Conservation (phyloP, 2,329 filamentous ascomycete species). For the Apiospora pterosperma region DNA sequence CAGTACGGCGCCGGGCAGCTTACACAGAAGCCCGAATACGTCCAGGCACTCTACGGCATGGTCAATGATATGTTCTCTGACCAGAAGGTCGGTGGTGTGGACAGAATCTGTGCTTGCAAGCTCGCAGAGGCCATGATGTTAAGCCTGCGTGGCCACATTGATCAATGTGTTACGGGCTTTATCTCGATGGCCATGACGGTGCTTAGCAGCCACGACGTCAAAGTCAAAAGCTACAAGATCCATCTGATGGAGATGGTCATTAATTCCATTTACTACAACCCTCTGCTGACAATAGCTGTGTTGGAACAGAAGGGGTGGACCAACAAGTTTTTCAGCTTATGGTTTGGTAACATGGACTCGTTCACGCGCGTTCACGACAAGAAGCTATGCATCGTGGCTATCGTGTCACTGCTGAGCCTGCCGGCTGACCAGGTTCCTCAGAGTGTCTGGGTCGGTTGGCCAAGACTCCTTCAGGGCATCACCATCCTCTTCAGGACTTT, state of each 20-base stretch:
- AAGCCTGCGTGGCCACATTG: conserved; percentile 82
- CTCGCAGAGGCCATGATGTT: conserved; percentile 97
- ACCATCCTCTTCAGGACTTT: conserved; percentile 90
- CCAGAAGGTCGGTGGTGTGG: conserved; percentile 86
- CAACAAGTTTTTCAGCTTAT: conserved; percentile 97
- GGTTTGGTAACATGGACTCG: conserved; percentile 94
- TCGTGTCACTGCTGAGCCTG: conserved; percentile 78
- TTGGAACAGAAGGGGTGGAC: conserved; percentile 94
- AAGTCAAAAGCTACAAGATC: conserved; percentile 90
- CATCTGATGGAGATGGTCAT: conserved; percentile 99
- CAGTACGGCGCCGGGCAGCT: conserved; percentile 83
- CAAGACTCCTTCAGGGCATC: conserved; percentile 80
- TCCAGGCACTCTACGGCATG: conserved; percentile 89
- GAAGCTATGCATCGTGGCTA: conserved; percentile 94
- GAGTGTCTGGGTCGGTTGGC: conserved; percentile 96
- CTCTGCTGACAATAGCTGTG: conserved; percentile 75
- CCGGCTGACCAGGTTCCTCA: conserved; percentile 77
- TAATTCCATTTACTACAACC: conserved; percentile 97
- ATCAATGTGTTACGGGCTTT: conserved; percentile 85
- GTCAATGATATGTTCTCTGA: conserved; percentile 93
- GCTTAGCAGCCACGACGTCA: conserved; percentile 70
- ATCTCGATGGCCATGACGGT: conserved; percentile 85
- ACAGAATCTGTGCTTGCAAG: conserved; percentile 96
- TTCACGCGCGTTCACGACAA: conserved; percentile 97
- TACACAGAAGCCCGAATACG: conserved; percentile 78